Evolutionary conservation across 2,329 filamentous ascomycete genomes (phyloP), one percentile per base, ranked within the genome.

Genomic region (Lecanosticta acicola): DNA sequence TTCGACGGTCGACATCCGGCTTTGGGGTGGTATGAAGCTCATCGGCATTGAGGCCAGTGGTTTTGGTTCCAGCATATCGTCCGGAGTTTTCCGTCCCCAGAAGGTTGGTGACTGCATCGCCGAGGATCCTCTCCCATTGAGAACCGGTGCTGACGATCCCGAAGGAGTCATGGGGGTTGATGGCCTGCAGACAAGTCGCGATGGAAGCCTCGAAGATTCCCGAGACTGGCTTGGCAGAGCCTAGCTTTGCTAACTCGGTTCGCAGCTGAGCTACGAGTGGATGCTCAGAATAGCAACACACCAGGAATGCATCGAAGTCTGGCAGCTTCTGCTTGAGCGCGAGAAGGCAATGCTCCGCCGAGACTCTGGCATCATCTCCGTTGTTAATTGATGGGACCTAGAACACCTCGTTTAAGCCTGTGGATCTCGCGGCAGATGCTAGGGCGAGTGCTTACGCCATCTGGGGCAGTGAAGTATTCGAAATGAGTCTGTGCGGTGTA

Each of bases 201-300:
- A 95, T 73, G 59, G 84, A 87, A 1, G 88, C 85, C 66, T 96
- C 90, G 60, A 96, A 93, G 45, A 97, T 95, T 4, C 91, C 90
- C 0, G 80, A 83, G 3, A 88, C 83, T 26, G 80, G 76, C 66
- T 70, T 77, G 48, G 32, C 11, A 8, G 53, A 54, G 11, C 55
- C 48, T 4, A 21, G 3, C 26, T 53, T 46, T 16, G 38, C 36
- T 11, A 59, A 32, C 7, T 50, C 45, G n/a, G 42, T 38, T 9
- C 64, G 66, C 42, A 64, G 58, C 1, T 61, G 53, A 10, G 71
- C 66, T 0, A 94, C 86, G 0, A 96, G 76, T 0, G 85, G 81
- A 61, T 96, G 89, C 1, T 85, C 80, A 49, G 86, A 93, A 70
- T 87, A 97, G 69, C 91, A 96, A 16, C 89, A 89, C 2, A 96